These are phyloP conservation scores for Dipteronia sinensis DNA, from an alignment of 345 rosid species.

Conservation along the genomic window DNA sequence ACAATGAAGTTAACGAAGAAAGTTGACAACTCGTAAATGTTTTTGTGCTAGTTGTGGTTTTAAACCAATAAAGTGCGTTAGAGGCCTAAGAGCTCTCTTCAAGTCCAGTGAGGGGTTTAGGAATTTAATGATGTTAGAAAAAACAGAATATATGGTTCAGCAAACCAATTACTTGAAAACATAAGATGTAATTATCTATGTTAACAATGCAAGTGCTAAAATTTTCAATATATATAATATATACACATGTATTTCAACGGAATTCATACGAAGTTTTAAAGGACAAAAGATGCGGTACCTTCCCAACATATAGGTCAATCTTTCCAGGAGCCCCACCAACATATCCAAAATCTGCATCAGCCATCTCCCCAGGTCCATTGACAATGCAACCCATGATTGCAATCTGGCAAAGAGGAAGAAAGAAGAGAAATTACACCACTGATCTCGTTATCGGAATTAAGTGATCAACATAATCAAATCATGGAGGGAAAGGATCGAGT, in stretches of 20 bases:
- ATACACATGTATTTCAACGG: no score
- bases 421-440: not conserved
- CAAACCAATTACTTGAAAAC: no score
- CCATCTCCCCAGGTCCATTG: slow-evolving; percentile 99
- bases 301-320: slow-evolving; percentile 95
- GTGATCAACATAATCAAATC: not conserved
- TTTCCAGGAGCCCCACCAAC: slow-evolving; percentile 98
- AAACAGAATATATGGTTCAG: no score
- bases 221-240: no score
- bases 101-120: no score
- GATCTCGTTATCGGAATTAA: not conserved
- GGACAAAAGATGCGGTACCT: slow-evolving; percentile 49
- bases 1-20: not conserved
- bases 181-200: no score
- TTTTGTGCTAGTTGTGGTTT: not conserved
- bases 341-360: slow-evolving; percentile 97
- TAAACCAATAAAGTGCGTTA: not conserved
- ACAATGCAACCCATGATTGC: slow-evolving; percentile 99
- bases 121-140: no score
- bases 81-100: not conserved
- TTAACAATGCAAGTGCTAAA: no score
- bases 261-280: not conserved
- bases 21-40: no score
- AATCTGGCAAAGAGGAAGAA: slow-evolving; percentile 43
- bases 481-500: slow-evolving; percentile 17